A percentile compares a stretch with the other conserved stretches of the same genome.
These are phyloP conservation scores for Coniophora puteana DNA, from an alignment of 1,284 basidiomycete species.

Conservation along the genomic window DNA sequence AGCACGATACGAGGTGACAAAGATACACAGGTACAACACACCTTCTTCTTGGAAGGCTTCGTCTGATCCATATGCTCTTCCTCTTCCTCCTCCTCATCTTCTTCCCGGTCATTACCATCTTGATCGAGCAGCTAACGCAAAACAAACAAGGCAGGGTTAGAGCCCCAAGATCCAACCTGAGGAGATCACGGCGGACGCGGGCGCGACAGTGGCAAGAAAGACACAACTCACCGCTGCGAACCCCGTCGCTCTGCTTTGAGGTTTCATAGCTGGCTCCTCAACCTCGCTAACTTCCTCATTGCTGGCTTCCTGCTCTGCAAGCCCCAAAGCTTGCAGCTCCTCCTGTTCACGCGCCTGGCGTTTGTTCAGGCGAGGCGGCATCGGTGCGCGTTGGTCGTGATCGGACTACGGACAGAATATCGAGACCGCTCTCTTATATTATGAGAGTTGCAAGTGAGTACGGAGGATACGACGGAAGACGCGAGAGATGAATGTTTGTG, in stretches of 20 bases:
- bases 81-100: constrained; percentile 36
- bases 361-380: constrained; percentile 79
- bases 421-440: too few species aligned
- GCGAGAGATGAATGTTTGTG: too few species aligned
- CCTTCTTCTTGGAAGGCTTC: constrained; percentile 43
- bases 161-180: too few species aligned
- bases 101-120: too few species aligned
- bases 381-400: constrained; percentile 23
- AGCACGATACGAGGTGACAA: constrained; percentile 1
- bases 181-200: background rate
- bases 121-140: too few species aligned
- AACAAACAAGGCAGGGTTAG: too few species aligned
- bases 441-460: too few species aligned
- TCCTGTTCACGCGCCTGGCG: constrained; percentile 83
- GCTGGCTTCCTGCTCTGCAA: constrained; percentile 24
- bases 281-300: constrained; percentile 28
- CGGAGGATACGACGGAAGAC: too few species aligned
- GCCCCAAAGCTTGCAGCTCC: constrained; percentile 58
- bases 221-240: constrained; percentile 63
- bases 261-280: constrained; percentile 16
- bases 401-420: too few species aligned
- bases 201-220: too few species aligned
- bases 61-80: constrained; percentile 22
- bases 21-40: constrained; percentile 12
- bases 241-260: constrained; percentile 31